Evolutionary conservation across 163 green algal species (phyloP).

Genomic region (Coccomyxa subellipsoidea): DNA sequence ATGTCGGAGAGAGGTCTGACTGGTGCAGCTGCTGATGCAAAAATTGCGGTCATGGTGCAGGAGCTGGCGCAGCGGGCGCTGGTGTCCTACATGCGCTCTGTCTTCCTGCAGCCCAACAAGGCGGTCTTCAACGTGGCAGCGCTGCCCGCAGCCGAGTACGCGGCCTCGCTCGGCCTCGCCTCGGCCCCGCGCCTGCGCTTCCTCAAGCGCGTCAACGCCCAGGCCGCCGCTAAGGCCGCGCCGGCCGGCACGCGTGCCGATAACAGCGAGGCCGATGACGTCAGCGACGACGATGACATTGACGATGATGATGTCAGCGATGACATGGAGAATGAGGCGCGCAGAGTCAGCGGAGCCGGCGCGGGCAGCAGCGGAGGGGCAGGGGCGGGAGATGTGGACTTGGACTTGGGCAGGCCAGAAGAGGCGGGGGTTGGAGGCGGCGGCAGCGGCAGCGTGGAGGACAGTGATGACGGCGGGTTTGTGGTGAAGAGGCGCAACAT

Average conservation of each 20-base stretch:
- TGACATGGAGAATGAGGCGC: background rate
- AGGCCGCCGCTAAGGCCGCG: background rate
- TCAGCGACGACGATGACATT: background rate
- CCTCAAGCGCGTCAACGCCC: constrained; percentile 47
- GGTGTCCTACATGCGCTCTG: constrained; percentile 81
- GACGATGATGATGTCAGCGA: background rate
- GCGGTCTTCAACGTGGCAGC: constrained; percentile 81
- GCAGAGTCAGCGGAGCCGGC: background rate
- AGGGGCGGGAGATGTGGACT: background rate
- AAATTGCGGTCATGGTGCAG: no score
- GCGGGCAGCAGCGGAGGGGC: background rate
- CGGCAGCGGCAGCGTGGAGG: constrained; percentile 34
- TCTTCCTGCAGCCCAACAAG: constrained; percentile 87
- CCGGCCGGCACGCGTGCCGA: background rate
- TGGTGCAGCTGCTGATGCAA: no score
- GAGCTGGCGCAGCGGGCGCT: constrained; percentile 81
- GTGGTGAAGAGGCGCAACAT: constrained; percentile 66
- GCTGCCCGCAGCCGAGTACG: constrained; percentile 79
- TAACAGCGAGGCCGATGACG: background rate
- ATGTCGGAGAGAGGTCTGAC: no score
- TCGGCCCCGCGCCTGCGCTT: constrained; percentile 83
- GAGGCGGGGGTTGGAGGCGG: background rate
- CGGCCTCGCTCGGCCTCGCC: constrained; percentile 77
- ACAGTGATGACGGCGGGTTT: constrained; percentile 76
- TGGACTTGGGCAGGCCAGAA: background rate